Evolutionary conservation across 176 grass and related monocot genomes (phyloP).

Genomic region (Melocanna baccifera): DNA sequence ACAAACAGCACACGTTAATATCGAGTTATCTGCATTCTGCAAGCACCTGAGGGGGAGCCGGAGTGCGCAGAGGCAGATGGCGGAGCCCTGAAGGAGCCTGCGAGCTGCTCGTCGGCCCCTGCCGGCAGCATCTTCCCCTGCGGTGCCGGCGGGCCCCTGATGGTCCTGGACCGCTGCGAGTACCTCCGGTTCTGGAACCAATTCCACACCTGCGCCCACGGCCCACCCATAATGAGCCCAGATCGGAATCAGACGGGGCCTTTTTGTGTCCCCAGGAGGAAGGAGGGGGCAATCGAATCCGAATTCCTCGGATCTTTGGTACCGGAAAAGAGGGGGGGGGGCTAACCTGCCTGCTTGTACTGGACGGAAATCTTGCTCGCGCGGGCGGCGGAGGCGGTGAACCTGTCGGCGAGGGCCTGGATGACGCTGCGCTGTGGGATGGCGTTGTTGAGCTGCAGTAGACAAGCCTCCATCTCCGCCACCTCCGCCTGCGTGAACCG

Average conservation of each 20-base stretch:
- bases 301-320: neutral
- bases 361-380: conserved; percentile 71
- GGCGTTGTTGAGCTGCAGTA: conserved; percentile 71
- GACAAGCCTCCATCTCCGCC: conserved; percentile 78
- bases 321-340: neutral
- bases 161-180: conserved; percentile 71
- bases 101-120: conserved; percentile 40
- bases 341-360: conserved; percentile 79
- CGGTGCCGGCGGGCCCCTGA: conserved; percentile 22
- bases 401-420: conserved; percentile 72
- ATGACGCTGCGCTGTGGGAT: conserved; percentile 63
- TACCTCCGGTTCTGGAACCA: conserved; percentile 99
- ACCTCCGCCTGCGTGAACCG: conserved; percentile 86
- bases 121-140: conserved; percentile 41
- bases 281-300: neutral
- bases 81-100: conserved; percentile 44
- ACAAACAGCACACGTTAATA: neutral
- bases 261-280: neutral
- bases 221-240: too few relatives aligned
- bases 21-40: neutral
- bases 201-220: too few relatives aligned
- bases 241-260: neutral
- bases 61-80: conserved; percentile 24
- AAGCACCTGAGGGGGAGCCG: conserved; percentile 53
- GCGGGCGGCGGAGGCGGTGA: conserved; percentile 71